phyloP scores from a whole-genome alignment of 179 eudicot species.

The Pouteria campechiana region DNA sequence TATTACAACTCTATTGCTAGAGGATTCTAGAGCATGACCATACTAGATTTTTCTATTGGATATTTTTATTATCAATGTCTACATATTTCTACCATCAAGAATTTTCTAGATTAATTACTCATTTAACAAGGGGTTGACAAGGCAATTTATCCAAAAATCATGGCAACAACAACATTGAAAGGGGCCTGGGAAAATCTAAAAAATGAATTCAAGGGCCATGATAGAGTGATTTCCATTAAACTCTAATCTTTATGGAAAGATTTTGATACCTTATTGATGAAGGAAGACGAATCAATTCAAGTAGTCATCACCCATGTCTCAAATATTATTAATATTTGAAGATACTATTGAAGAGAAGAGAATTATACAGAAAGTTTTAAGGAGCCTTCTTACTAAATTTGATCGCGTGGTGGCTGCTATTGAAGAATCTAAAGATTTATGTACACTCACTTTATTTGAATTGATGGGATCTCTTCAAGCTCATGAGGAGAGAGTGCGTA shows the following conservation, averaged over 20 bases:
- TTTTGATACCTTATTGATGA: constrained; percentile 2
- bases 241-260: constrained; percentile 3
- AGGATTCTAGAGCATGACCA: too few relatives aligned
- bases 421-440: constrained; percentile 1
- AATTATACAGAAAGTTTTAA: not conserved
- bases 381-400: not conserved
- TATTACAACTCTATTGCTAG: too few relatives aligned
- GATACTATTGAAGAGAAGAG: not conserved
- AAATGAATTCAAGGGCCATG: not conserved
- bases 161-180: not conserved
- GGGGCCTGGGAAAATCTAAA: constrained; percentile 4
- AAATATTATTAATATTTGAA: not conserved
- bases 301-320: not conserved
- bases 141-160: not conserved
- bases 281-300: not conserved
- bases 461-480: constrained; percentile 2
- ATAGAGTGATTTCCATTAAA: not conserved
- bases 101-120: too few relatives aligned
- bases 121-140: constrained; percentile 5
- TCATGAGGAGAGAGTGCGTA: constrained; percentile 2
- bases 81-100: too few relatives aligned
- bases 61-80: too few relatives aligned
- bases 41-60: too few relatives aligned
- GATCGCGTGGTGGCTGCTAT: not conserved
- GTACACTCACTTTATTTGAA: not conserved